Percentiles rank a stretch among this genome's conserved stretches.
These are phyloP conservation scores for Hypocreales sp. DNA, from an alignment of 2,329 filamentous ascomycete species.

Conservation along the genomic window DNA sequence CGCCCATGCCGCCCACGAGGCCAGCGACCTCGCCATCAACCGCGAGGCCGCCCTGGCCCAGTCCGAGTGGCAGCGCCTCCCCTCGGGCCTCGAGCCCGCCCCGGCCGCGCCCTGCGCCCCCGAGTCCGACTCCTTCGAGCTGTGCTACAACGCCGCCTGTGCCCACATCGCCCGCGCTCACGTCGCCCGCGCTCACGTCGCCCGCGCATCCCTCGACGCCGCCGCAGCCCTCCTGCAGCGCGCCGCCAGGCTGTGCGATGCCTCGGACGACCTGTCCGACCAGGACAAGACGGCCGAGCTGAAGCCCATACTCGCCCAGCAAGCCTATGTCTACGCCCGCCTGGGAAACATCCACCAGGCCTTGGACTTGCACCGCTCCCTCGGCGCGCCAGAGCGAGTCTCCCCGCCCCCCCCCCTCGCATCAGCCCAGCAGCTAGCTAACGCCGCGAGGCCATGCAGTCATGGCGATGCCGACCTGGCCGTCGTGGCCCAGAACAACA, in stretches of 20 bases:
- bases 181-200: no score
- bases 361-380: conserved; percentile 41
- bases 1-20: conserved; percentile 41
- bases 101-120: conserved; percentile 32
- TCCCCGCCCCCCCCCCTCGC: not conserved
- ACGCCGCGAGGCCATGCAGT: conserved; percentile 19
- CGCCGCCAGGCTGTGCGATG: conserved; percentile 55
- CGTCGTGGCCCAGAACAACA: conserved; percentile 53
- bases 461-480: conserved; percentile 52
- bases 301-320: conserved; percentile 61
- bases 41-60: conserved; percentile 57
- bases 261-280: conserved; percentile 55
- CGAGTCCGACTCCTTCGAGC: conserved; percentile 63
- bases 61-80: conserved; percentile 50
- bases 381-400: conserved; percentile 46
- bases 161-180: no score
- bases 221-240: conserved; percentile 54
- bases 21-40: conserved; percentile 66
- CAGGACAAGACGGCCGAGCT: conserved; percentile 63
- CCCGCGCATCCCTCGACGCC: conserved; percentile 48
- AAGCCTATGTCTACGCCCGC: conserved; percentile 54
- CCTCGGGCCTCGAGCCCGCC: no score
- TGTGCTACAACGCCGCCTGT: conserved; percentile 68
- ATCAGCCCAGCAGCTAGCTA: not conserved
- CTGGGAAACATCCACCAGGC: conserved; percentile 54